Evolutionary conservation across 768 basidiomycete genomes (phyloP), one percentile per base, ranked within the genome.

Genomic region (Lentinula lateritia): DNA sequence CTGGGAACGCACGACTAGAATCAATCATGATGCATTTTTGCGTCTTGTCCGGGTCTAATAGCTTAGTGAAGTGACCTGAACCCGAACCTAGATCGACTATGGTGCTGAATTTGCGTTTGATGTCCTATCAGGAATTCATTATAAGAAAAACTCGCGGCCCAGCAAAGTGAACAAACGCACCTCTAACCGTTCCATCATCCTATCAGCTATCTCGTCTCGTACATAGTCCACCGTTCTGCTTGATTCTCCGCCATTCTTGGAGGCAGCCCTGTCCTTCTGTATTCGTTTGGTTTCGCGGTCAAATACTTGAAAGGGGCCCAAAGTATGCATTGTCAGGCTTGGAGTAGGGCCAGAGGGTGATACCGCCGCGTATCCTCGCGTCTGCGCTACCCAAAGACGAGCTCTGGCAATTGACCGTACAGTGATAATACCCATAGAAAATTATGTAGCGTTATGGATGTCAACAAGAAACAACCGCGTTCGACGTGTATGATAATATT

Each of bases 21-120:
- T 98, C 97, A 45, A 97, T 71, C 90, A 98, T 90, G 34, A 89
- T 78, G 3, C 87, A 83, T 70, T 89, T 92, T 70, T 82, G 74
- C 10, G 87, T 83, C 66, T 84, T 87, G 58, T 85, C 79, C 12
- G 73, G 70, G 65, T 90, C 90, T 50, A 98, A 69, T 36, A 96
- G 77, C 69, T 89, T 93, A 6, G 94, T 84, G 67, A 99, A 89
- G 74, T 95, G 95, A 1, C 97, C 97, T 2, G 97, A 80, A 10
- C 96, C 95, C 34, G 93, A 87, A 1, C 93, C 93, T 32, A 98
- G 75, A 75, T 99, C 97, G 16, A 98, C 75, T 20, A 99, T 78
- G 2, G 85, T 80, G 52, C 79, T 75, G 68, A 95, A 97, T 38
- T 84, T 88, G 48, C 88, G 83, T 74, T 92, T 95, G 65, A 99